Evolutionary conservation across 192 early-diverging fungal species (phyloP), one percentile per base, ranked within the genome.

Genomic region (Backusella australiensis): DNA sequence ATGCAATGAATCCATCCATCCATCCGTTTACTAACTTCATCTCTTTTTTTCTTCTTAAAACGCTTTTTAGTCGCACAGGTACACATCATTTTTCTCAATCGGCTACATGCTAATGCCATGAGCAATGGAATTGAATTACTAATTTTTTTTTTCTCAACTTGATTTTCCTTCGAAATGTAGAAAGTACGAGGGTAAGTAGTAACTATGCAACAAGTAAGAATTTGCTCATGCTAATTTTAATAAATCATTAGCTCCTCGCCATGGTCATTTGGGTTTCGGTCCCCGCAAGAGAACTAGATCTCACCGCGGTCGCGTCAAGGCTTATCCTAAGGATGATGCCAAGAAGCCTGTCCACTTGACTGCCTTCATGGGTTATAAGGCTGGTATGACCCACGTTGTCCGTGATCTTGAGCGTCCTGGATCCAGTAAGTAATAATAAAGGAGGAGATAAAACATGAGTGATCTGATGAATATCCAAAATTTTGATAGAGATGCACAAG

Each of bases 261-360:
- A 97, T 91, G 96, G 93, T 80, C 85, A 84, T 74, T 82, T 89
- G 85, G 89, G 87, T 82, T 88, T 90, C 85, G 86, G 84, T 66
- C 83, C 84, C 73, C 82, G 94, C 84, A 97, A 99, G 91, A 94
- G 96, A 80, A 95, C 96, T 78, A 83, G 91, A 81, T 39, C 38
- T 39, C 38, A 39, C 38, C 38, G 38, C 11, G 38, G 38, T 12
- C 38, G 38, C 38, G 38, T 89, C 95, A 98, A 98, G 95, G 94
- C 98, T 73, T 99, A 97, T 96, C 98, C 98, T 85, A 95, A 94
- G 91, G 98, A 99, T 90, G 96, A 98, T 87, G 82, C 92, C 68
- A 89, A 88, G 84, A 96, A 96, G 91, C 91, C 95, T 68, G 96
- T 98, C 78, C 97, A 98, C 89, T 90, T 98, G 88, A 98, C 98